Conservation (phyloP, 805 yeast species). For the Wilhelminamyces savonicus region DNA sequence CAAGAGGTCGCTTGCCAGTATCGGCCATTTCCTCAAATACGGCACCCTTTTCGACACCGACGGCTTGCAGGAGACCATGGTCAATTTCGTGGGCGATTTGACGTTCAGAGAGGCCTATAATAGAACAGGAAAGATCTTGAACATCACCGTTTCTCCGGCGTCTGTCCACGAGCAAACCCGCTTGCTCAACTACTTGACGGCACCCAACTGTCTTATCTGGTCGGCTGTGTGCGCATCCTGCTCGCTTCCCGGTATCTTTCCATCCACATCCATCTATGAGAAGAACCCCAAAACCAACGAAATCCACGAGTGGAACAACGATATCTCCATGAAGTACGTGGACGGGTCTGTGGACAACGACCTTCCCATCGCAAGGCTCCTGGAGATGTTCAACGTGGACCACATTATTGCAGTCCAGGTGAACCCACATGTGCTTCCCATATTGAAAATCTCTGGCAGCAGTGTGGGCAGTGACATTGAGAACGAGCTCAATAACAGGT, state of each 20-base stretch:
- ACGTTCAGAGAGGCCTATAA: slow-evolving; percentile 94
- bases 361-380: slow-evolving; percentile 79
- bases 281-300: slow-evolving; percentile 70
- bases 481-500: slow-evolving; percentile 48
- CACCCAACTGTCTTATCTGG: slow-evolving; percentile 79
- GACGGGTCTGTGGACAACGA: slow-evolving; percentile 97
- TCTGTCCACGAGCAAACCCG: slow-evolving; percentile 89
- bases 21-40: slow-evolving; percentile 59
- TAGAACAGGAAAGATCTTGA: slow-evolving; percentile 87
- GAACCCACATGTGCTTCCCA: slow-evolving; percentile 92
- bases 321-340: slow-evolving; percentile 68
- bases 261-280: slow-evolving; percentile 79
- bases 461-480: slow-evolving; percentile 67
- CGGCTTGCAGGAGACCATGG: slow-evolving; percentile 68
- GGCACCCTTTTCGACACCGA: slow-evolving; percentile 87
- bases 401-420: slow-evolving; percentile 98
- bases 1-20: slow-evolving; percentile 38
- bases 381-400: slow-evolving; percentile 96
- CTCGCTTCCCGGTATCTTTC: slow-evolving; percentile 87
- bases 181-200: slow-evolving; percentile 69
- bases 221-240: slow-evolving; percentile 92
- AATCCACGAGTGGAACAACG: slow-evolving; percentile 75
- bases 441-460: slow-evolving; percentile 61
- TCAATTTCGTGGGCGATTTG: slow-evolving; percentile 74
- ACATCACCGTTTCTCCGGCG: slow-evolving; percentile 90